A percentile compares a stretch with the other conserved stretches of the same genome.
These are phyloP conservation scores for Kalmanozyma brasiliensis DNA, from an alignment of 1,284 basidiomycete species.

Conservation along the genomic window DNA sequence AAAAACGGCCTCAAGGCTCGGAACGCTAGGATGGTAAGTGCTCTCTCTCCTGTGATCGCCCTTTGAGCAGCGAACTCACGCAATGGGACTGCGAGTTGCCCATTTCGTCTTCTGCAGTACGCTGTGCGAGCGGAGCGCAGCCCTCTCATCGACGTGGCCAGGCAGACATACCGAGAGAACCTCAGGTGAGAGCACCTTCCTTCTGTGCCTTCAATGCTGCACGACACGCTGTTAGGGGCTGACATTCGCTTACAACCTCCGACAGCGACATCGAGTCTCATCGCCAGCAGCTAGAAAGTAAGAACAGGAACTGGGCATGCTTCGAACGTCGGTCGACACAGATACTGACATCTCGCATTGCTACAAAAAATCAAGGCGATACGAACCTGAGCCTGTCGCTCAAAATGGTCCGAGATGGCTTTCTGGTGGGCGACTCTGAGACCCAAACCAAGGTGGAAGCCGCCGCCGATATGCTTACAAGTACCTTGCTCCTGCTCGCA, in stretches of 20 bases:
- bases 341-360: not conserved
- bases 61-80: too few relatives aligned
- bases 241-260: not conserved
- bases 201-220: too few relatives aligned
- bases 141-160: constrained; percentile 86
- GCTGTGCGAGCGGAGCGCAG: constrained; percentile 84
- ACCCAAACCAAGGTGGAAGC: too few relatives aligned
- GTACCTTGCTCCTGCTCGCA: too few relatives aligned
- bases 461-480: too few relatives aligned
- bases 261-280: constrained; percentile 79
- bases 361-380: too few relatives aligned
- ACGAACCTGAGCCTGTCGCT: constrained; percentile 76
- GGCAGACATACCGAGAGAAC: constrained; percentile 89
- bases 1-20: constrained; percentile 36
- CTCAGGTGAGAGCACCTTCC: constrained; percentile 69
- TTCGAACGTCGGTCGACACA: not conserved
- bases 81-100: too few relatives aligned
- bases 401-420: constrained; percentile 76
- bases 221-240: too few relatives aligned
- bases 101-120: constrained; percentile 70
- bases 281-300: constrained; percentile 24
- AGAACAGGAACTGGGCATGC: too few relatives aligned
- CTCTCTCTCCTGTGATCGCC: not conserved
- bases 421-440: constrained; percentile 73
- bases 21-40: constrained; percentile 32